These are phyloP conservation scores for Mycena filopes DNA, from an alignment of 768 basidiomycete genomes.

Conservation along the genomic window DNA sequence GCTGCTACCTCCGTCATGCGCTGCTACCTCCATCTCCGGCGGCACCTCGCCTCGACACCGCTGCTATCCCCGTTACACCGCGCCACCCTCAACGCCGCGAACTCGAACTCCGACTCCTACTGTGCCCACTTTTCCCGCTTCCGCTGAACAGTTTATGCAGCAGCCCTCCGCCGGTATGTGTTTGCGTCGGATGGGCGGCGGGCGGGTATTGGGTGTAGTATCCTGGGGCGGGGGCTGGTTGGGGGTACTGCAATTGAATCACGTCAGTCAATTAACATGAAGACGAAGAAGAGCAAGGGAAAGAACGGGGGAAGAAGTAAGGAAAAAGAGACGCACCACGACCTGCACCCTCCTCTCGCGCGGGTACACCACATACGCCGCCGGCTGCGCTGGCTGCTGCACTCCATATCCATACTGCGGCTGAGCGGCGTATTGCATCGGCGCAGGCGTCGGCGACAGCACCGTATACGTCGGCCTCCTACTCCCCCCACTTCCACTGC, in stretches of 20 bases:
- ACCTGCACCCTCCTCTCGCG: slow-evolving; percentile 15
- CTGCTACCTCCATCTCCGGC: too few species aligned
- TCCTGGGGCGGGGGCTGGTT: not conserved
- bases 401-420: not conserved
- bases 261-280: too few species aligned
- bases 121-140: too few species aligned
- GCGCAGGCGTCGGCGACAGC: slow-evolving; percentile 4
- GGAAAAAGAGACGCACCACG: slow-evolving; percentile 4
- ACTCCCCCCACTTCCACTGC: too few species aligned
- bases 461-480: not conserved
- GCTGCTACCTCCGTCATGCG: too few species aligned
- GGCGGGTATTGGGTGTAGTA: not conserved
- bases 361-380: slow-evolving; percentile 8
- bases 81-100: too few species aligned
- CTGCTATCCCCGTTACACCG: too few species aligned
- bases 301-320: too few species aligned
- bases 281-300: too few species aligned
- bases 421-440: slow-evolving; percentile 1
- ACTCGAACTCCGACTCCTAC: too few species aligned
- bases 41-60: too few species aligned
- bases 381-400: slow-evolving; percentile 10
- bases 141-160: not conserved
- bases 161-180: slow-evolving; percentile 1
- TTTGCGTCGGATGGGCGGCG: not conserved
- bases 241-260: not conserved